Evolutionary conservation across 345 rosid species (phyloP).

Genomic region (Turnera subulata): DNA sequence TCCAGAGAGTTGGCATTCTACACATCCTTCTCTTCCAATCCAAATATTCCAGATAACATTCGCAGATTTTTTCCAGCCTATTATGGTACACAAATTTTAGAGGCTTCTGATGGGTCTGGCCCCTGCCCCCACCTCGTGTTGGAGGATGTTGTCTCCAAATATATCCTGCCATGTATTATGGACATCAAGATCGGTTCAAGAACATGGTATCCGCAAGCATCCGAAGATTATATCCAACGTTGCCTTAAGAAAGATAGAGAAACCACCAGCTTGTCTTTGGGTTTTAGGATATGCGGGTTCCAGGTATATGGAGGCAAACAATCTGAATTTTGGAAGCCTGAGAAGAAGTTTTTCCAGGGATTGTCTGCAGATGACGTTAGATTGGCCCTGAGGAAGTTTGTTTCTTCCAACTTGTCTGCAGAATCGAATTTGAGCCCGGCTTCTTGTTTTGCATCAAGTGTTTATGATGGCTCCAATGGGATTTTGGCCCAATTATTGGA

Average conservation of each 20-base stretch:
- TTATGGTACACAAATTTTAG: constrained; percentile 61
- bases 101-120: constrained; percentile 82
- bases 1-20: constrained; percentile 68
- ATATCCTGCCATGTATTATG: constrained; percentile 53
- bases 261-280: constrained; percentile 49
- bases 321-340: constrained; percentile 62
- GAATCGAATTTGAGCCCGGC: constrained; percentile 41
- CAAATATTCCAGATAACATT: constrained; percentile 58
- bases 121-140: constrained; percentile 55
- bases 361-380: constrained; percentile 48
- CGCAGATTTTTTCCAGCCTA: constrained; percentile 63
- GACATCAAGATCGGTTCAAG: constrained; percentile 92
- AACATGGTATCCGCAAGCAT: constrained; percentile 87
- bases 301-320: constrained; percentile 41
- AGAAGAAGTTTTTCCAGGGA: constrained; percentile 40
- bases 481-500: constrained; percentile 69
- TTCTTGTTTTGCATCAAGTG: constrained; percentile 45
- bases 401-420: constrained; percentile 52
- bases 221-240: constrained; percentile 56
- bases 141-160: constrained; percentile 46
- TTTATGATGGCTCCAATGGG: constrained; percentile 68
- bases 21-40: constrained; percentile 49
- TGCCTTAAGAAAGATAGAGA: constrained; percentile 62
- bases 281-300: constrained; percentile 81
- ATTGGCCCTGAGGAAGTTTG: constrained; percentile 62